These are phyloP conservation scores for Pestalotiopsis sp. DNA, from an alignment of 2,329 filamentous ascomycete species.

Conservation along the genomic window DNA sequence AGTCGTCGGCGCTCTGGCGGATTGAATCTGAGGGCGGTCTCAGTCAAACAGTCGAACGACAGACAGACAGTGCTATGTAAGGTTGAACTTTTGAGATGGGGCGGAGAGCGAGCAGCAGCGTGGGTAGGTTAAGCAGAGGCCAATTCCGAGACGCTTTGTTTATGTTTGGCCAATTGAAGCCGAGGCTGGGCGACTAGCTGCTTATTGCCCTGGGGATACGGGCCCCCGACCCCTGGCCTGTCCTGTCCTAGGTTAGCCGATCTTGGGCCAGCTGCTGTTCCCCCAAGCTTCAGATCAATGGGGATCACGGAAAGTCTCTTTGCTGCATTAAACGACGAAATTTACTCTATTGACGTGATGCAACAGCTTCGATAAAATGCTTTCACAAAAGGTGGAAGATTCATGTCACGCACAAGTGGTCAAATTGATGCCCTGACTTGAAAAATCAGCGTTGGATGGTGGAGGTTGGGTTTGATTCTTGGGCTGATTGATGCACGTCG, in stretches of 20 bases:
- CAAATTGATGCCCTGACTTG: no score
- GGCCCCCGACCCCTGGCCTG: neutral
- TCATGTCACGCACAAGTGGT: no score
- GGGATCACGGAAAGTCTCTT: neutral
- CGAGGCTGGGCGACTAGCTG: constrained; percentile 11
- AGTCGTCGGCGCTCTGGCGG: neutral
- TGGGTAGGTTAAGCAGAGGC: constrained; percentile 1
- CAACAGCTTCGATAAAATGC: no score
- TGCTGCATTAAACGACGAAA: neutral
- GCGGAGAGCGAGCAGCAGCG: neutral
- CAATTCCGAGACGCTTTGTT: constrained; percentile 14
- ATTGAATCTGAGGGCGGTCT: neutral
- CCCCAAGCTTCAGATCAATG: constrained; percentile 1
- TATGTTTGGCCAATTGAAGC: constrained; percentile 16
- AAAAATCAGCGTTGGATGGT: neutral
- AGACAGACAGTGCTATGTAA: neutral
- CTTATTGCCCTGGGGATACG: neutral
- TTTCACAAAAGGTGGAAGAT: no score
- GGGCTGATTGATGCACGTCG: neutral
- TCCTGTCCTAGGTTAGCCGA: neutral
- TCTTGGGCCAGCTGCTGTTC: neutral
- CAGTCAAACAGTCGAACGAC: neutral
- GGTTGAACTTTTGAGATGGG: constrained; percentile 7
- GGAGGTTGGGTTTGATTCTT: neutral
- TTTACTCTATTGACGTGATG: neutral